phyloP scores from a whole-genome alignment of 148 eudicot species.

The Pharnaceum exiguum region DNA sequence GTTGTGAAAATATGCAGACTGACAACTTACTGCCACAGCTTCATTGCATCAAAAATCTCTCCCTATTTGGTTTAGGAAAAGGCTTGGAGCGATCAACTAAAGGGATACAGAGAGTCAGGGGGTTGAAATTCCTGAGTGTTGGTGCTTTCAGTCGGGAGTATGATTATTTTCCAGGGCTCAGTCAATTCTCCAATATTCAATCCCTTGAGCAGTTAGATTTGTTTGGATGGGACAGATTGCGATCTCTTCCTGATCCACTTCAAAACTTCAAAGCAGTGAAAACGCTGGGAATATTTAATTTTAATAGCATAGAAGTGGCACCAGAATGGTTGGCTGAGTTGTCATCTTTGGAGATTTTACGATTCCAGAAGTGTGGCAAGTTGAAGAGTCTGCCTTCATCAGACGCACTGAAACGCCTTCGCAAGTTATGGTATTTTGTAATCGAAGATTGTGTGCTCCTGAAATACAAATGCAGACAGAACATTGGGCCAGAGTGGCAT shows the following conservation, averaged over 20 bases:
- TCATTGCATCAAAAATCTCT: neutral
- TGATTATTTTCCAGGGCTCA: neutral
- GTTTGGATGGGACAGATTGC: neutral
- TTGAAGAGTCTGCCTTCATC: neutral
- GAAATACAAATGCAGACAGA: neutral
- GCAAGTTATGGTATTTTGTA: neutral
- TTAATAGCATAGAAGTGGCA: neutral
- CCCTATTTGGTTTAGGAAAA: neutral
- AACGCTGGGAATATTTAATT: neutral
- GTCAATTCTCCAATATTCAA: neutral
- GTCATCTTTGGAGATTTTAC: neutral
- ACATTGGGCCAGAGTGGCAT: neutral
- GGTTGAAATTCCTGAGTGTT: neutral
- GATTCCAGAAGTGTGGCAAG: neutral
- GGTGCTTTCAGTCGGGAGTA: neutral
- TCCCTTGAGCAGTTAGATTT: neutral
- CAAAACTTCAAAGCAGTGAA: neutral
- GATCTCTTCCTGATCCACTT: neutral
- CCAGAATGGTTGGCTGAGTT: neutral
- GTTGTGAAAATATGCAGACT: neutral
- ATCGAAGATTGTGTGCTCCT: neutral
- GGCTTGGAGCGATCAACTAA: too few relatives aligned
- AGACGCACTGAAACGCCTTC: constrained; percentile 5
- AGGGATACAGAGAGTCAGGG: neutral
- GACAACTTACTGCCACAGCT: neutral